Evolutionary conservation across 192 early-diverging fungal genomes (phyloP).

Genomic region (Geosiphon pyriformis): DNA sequence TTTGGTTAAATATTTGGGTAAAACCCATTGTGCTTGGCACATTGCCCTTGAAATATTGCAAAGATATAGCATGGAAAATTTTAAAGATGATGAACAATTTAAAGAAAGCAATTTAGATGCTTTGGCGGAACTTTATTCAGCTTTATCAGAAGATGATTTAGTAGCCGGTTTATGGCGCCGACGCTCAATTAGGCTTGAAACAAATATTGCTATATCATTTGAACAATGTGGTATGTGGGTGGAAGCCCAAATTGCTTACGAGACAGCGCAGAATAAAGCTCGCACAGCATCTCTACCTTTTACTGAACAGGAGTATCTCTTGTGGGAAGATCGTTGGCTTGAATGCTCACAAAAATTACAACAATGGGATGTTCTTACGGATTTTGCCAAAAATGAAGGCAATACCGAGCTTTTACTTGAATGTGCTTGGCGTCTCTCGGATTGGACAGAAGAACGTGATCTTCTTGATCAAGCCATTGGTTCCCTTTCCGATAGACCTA

Average conservation of each 20-base stretch:
- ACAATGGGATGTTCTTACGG: conserved; percentile 95
- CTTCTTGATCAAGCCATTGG: conserved; percentile 61
- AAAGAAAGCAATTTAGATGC: conserved; percentile 88
- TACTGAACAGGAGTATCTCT: conserved; percentile 88
- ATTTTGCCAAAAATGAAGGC: conserved; percentile 86
- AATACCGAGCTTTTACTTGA: conserved; percentile 85
- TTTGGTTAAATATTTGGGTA: conserved; percentile 89
- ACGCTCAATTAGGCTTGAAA: conserved; percentile 83
- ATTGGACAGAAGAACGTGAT: conserved; percentile 85
- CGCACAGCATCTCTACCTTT: conserved; percentile 80
- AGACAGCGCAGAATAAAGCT: conserved; percentile 89
- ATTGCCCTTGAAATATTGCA: conserved; percentile 81
- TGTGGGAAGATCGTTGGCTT: conserved; percentile 99
- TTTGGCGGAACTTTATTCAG: conserved; percentile 75
- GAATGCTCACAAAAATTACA: conserved; percentile 84
- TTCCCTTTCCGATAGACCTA: conserved; percentile 52
- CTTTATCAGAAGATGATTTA: conserved; percentile 88
- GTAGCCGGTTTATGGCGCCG: conserved; percentile 90
- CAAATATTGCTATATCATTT: conserved; percentile 92
- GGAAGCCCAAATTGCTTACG: conserved; percentile 86
- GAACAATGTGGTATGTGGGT: conserved; percentile 93
- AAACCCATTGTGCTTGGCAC: conserved; percentile 90
- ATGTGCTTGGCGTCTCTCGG: conserved; percentile 90
- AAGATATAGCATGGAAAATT: conserved; percentile 38
- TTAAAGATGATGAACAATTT: conserved; percentile 82